Evolutionary conservation across 2,329 filamentous ascomycete species (phyloP), one percentile per base, ranked within the genome.

Genomic region (Colletotrichum australisinense): DNA sequence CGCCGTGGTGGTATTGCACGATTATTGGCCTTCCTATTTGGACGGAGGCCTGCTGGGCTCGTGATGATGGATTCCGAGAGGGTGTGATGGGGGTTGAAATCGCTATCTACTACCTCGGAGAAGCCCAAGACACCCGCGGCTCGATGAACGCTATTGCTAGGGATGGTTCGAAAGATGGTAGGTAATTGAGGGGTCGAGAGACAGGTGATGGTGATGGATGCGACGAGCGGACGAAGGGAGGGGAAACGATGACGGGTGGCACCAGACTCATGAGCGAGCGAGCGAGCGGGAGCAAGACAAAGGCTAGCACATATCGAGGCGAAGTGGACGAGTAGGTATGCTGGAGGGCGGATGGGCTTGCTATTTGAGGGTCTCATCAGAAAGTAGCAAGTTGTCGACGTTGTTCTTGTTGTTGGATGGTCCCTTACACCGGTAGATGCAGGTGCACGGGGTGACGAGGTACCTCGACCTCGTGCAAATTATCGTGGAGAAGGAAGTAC

Each of bases 11-110:
- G 70, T 69, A 74, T 74, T 67, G 73, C 52, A 63, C 70, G 63
- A 71, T 67, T 71, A 69, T 69, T 69, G 68, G 74, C 74, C 74
- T 75, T 75, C 74, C 74, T 75, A 60, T 73, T 72, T 68, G 16
- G 72, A 75, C 52, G 22, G 52, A 63, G 49, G 72, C 58, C 66
- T 72, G 46, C 65, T 52, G 60, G 56, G 69, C 74, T 73, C 74
- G 74, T 75, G 74, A 74, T 72, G 72, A 69, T 68, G 60, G 60
- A 35, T 52, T 56, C 57, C 55, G 60, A 24, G 67, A 60, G 70
- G 70, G 67, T 69, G 66, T 69, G 55, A 46, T 65, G 66, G 55
- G 56, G 22, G 66, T 53, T 22, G 73, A 38, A 19, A 57, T 58
- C 55, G 59, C 38, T 63, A 30, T 63, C 53, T 49, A 55, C 28